phyloP scores from a whole-genome alignment of 352 stramenopile genomes.

The Ophiocytium majus region DNA sequence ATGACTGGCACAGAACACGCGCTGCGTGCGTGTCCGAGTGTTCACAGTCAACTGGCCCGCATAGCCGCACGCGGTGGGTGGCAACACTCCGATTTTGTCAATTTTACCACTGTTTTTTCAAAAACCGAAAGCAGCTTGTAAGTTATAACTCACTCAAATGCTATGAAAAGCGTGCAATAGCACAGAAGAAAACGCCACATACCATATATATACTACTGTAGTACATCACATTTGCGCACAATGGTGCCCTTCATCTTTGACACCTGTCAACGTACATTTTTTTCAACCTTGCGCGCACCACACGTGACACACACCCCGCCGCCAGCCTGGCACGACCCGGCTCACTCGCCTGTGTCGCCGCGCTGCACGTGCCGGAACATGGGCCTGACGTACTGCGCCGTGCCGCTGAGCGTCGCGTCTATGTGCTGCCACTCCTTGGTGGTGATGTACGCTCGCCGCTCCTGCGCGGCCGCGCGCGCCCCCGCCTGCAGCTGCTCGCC shows the following conservation, averaged over 20 bases:
- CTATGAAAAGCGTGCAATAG: no score
- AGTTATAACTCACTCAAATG: no score
- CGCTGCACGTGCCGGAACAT: not conserved
- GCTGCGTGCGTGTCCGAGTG: no score
- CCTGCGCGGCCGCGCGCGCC: no score
- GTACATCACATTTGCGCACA: not conserved
- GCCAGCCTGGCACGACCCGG: no score
- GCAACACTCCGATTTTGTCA: no score
- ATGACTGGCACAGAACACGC: no score
- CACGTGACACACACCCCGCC: not conserved
- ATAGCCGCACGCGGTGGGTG: no score
- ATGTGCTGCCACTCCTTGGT: not conserved
- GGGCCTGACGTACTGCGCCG: not conserved
- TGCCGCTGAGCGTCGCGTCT: not conserved
- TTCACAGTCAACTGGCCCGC: no score
- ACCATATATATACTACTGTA: not conserved
- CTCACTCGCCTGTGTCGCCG: not conserved
- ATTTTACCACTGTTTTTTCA: no score
- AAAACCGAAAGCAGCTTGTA: no score
- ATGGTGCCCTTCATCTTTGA: not conserved
- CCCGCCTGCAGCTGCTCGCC: not conserved
- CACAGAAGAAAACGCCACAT: not conserved
- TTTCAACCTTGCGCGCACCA: not conserved
- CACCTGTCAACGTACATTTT: not conserved
- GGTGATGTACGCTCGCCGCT: not conserved